These are phyloP conservation scores for Aureobasidium sp. DNA, from an alignment of 2,329 filamentous ascomycete species.

Conservation along the genomic window DNA sequence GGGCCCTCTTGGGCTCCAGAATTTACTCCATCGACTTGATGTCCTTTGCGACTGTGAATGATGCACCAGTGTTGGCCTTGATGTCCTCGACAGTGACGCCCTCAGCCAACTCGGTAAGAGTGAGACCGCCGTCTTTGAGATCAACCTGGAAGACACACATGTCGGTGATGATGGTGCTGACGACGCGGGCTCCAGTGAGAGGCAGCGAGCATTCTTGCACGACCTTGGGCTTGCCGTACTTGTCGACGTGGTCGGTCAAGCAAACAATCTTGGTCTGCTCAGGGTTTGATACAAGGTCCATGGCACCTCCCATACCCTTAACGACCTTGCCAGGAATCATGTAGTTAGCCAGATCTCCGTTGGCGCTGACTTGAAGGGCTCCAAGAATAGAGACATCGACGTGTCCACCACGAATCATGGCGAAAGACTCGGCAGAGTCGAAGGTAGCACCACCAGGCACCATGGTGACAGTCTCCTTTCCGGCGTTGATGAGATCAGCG, in stretches of 20 bases:
- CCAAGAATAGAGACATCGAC: slow-evolving; percentile 78
- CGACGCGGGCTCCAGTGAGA: slow-evolving; percentile 75
- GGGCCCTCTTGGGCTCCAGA: not conserved
- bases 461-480: slow-evolving; percentile 79
- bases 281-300: slow-evolving; percentile 88
- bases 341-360: slow-evolving; percentile 77
- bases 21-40: slow-evolving; percentile 42
- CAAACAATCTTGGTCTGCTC: slow-evolving; percentile 85
- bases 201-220: slow-evolving; percentile 91
- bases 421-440: slow-evolving; percentile 72
- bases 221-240: slow-evolving; percentile 91
- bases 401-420: slow-evolving; percentile 78
- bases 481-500: slow-evolving; percentile 74
- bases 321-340: slow-evolving; percentile 81
- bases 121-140: slow-evolving; percentile 50
- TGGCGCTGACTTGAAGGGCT: slow-evolving; percentile 68
- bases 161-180: slow-evolving; percentile 87
- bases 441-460: slow-evolving; percentile 69
- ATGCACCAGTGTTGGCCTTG: slow-evolving; percentile 58
- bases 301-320: slow-evolving; percentile 87
- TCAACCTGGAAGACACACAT: slow-evolving; percentile 66
- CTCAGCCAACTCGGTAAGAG: slow-evolving; percentile 61
- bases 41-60: slow-evolving; percentile 53
- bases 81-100: slow-evolving; percentile 61
- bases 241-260: slow-evolving; percentile 94